A percentile compares a stretch with the other conserved stretches of the same genome.
Conservation (phyloP, 148 eudicot genomes). For the Mesembryanthemum crystallinum region DNA sequence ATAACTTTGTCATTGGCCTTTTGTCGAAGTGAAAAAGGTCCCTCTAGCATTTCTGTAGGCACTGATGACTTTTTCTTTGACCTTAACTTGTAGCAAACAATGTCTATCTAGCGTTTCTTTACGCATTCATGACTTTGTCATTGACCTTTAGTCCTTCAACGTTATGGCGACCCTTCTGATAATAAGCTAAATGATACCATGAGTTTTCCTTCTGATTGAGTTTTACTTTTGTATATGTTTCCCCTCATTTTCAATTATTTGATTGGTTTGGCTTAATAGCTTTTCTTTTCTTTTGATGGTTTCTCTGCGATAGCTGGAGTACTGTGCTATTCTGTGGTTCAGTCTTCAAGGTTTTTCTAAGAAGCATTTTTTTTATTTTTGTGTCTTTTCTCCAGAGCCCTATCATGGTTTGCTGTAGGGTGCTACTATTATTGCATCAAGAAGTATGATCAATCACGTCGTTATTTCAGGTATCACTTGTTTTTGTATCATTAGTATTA, state of each 20-base stretch:
- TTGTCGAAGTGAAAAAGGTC: no score
- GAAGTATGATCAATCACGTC: slow-evolving; percentile 92
- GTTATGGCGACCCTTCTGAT: background rate
- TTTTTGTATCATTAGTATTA: background rate
- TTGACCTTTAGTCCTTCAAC: background rate
- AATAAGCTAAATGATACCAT: background rate
- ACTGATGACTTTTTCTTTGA: no score
- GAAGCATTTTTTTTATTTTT: background rate
- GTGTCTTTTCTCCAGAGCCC: slow-evolving; percentile 51
- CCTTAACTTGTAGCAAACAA: no score
- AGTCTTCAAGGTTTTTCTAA: background rate
- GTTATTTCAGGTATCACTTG: slow-evolving; percentile 71
- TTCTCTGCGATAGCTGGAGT: background rate
- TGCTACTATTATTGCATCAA: slow-evolving; percentile 95
- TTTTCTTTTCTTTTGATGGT: background rate
- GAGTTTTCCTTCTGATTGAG: background rate
- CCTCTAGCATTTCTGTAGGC: no score
- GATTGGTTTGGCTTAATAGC: background rate
- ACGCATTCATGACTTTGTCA: background rate
- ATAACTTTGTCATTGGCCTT: no score
- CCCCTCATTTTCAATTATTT: background rate
- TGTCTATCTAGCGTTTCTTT: no score
- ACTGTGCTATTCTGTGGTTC: background rate
- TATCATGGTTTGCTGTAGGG: slow-evolving; percentile 99
- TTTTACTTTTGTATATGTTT: background rate